Conservation (phyloP, 1,284 basidiomycete species). For the Vanrija pseudolonga region DNA sequence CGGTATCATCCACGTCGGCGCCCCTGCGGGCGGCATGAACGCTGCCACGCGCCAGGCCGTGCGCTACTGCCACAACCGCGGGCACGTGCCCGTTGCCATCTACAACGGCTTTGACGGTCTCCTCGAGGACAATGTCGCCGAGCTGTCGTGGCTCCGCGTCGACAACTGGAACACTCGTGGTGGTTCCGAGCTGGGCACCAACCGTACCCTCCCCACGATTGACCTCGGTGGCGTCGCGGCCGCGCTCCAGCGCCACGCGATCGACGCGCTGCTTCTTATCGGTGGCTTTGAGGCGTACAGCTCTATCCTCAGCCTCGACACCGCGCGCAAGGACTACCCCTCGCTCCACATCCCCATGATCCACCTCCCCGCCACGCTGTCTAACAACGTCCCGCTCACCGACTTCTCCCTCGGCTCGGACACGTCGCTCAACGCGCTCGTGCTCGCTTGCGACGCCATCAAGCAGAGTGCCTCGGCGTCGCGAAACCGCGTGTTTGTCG, state of each 20-base stretch:
- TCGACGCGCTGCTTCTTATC: slow-evolving; percentile 82
- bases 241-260: slow-evolving; percentile 79
- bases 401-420: slow-evolving; percentile 94
- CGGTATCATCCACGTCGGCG: slow-evolving; percentile 91
- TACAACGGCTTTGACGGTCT: slow-evolving; percentile 95
- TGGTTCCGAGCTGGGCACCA: slow-evolving; percentile 97
- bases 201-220: slow-evolving; percentile 77
- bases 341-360: slow-evolving; percentile 90
- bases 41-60: slow-evolving; percentile 92
- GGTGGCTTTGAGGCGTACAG: slow-evolving; percentile 95
- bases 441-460: slow-evolving; percentile 95
- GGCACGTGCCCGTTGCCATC: slow-evolving; percentile 84
- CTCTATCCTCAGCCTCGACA: slow-evolving; percentile 71
- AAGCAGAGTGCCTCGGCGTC: slow-evolving; percentile 96
- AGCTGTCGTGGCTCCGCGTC: slow-evolving; percentile 93
- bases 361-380: slow-evolving; percentile 90
- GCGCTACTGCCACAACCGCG: slow-evolving; percentile 86
- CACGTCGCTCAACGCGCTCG: slow-evolving; percentile 94
- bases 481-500: slow-evolving; percentile 91
- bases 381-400: slow-evolving; percentile 96
- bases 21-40: slow-evolving; percentile 98
- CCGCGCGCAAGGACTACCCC: slow-evolving; percentile 75
- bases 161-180: slow-evolving; percentile 95
- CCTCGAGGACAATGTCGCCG: slow-evolving; percentile 78
- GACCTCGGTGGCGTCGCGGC: slow-evolving; percentile 84